A percentile compares a stretch with the other conserved stretches of the same genome.
These are phyloP conservation scores for Phytophthora litchii DNA, from an alignment of 352 stramenopile species.

Conservation along the genomic window DNA sequence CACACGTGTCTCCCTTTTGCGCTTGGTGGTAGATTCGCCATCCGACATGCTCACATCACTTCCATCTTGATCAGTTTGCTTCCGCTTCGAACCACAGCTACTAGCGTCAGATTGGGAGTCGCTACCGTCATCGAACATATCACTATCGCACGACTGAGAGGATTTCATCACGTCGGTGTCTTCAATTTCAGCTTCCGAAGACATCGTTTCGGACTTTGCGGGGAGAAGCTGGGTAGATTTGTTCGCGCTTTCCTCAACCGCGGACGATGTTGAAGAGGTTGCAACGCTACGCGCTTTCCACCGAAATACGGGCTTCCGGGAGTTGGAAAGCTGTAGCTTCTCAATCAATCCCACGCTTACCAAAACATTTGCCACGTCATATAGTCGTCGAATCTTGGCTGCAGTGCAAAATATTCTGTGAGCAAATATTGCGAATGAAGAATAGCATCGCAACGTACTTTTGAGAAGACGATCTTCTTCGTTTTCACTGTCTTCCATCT, in stretches of 20 bases:
- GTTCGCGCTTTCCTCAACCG: constrained; percentile 2
- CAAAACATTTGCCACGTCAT: constrained; percentile 98
- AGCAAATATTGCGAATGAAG: neutral
- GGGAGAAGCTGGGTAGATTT: constrained; percentile 5
- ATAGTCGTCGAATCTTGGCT: constrained; percentile 96
- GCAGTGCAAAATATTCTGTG: constrained; percentile 10
- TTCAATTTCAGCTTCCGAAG: constrained; percentile 19
- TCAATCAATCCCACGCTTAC: constrained; percentile 92
- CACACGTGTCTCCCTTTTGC: constrained; percentile 9
- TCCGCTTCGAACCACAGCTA: constrained; percentile 46
- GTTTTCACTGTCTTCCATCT: constrained; percentile 79
- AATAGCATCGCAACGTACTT: constrained; percentile 46
- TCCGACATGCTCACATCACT: constrained; percentile 41
- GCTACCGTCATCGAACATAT: constrained; percentile 62
- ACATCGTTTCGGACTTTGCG: constrained; percentile 14
- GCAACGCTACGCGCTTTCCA: constrained; percentile 55
- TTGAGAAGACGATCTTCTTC: constrained; percentile 83
- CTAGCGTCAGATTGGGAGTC: constrained; percentile 60
- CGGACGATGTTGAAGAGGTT: neutral
- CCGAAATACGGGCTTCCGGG: constrained; percentile 85
- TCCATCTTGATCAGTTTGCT: constrained; percentile 39
- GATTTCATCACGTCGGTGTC: constrained; percentile 47
- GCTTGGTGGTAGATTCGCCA: constrained; percentile 37
- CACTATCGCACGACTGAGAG: constrained; percentile 66
- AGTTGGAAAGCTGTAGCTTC: constrained; percentile 86